These are phyloP conservation scores for Croton laevigatus DNA, from an alignment of 441 rosid genomes.

Conservation along the genomic window DNA sequence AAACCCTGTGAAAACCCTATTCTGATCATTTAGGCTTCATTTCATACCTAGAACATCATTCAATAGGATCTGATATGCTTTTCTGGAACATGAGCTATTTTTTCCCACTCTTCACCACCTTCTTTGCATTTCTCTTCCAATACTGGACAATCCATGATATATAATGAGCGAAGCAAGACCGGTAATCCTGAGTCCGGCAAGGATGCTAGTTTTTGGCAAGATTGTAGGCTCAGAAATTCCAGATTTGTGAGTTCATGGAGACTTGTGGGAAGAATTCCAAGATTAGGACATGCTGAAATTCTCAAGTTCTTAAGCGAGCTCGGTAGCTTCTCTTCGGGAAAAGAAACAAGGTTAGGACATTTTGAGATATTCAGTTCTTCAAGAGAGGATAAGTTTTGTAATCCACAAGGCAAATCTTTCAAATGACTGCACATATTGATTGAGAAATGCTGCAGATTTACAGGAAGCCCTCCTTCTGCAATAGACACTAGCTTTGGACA, in stretches of 20 bases:
- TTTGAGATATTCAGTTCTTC: slow-evolving; percentile 17
- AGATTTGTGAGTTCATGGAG: slow-evolving; percentile 31
- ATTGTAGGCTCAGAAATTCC: slow-evolving; percentile 6
- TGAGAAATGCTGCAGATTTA: slow-evolving; percentile 18
- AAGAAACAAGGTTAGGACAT: slow-evolving; percentile 20
- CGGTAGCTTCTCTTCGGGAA: slow-evolving; percentile 28
- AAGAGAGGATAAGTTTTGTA: slow-evolving; percentile 13
- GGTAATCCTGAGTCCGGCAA: slow-evolving; percentile 24
- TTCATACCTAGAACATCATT: background rate
- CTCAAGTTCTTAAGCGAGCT: slow-evolving; percentile 32
- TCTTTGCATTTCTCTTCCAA: slow-evolving; percentile 23
- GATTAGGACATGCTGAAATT: slow-evolving; percentile 33
- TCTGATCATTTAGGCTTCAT: background rate
- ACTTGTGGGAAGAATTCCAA: slow-evolving; percentile 27
- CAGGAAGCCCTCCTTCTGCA: slow-evolving; percentile 16
- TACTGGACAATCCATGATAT: slow-evolving; percentile 18
- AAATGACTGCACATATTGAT: slow-evolving; percentile 20
- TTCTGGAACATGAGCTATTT: slow-evolving; percentile 25
- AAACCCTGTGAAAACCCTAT: too few relatives aligned
- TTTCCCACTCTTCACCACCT: slow-evolving; percentile 30
- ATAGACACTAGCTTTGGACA: slow-evolving; percentile 24
- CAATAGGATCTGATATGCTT: slow-evolving; percentile 8
- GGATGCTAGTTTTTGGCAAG: slow-evolving; percentile 25
- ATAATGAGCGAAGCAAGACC: slow-evolving; percentile 20
- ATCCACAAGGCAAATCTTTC: slow-evolving; percentile 19